Evolutionary conservation across 1,139 yeast genomes (phyloP).

Genomic region (Lodderomyces elongisporus): DNA sequence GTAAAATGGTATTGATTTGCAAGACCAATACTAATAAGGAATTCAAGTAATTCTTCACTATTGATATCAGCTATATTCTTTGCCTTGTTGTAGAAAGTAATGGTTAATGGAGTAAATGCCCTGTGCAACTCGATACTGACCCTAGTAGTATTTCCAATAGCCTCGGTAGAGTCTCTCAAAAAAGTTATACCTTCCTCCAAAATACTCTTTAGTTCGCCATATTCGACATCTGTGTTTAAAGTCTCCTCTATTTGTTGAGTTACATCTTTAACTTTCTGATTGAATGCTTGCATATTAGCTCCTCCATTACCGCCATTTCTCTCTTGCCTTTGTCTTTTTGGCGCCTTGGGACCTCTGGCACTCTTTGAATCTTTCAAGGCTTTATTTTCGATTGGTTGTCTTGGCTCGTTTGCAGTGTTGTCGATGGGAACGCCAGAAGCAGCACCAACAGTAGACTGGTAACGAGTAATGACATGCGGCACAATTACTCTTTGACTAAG

Average conservation of each 20-base stretch:
- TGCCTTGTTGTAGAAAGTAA: constrained; percentile 18
- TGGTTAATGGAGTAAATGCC: constrained; percentile 26
- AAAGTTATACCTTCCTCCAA: constrained; percentile 41
- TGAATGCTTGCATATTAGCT: no score
- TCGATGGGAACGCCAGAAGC: no score
- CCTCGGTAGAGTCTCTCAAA: constrained; percentile 27
- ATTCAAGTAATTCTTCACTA: constrained; percentile 25
- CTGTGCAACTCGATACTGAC: no score
- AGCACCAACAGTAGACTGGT: no score
- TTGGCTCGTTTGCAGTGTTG: no score
- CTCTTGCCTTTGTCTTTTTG: no score
- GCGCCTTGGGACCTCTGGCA: no score
- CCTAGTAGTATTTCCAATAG: constrained; percentile 21
- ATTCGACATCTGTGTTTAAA: constrained; percentile 18
- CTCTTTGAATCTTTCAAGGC: not conserved
- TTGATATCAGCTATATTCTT: constrained; percentile 7
- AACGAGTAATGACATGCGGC: no score
- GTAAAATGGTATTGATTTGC: constrained; percentile 33
- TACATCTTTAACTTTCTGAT: constrained; percentile 32
- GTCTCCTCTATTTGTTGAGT: constrained; percentile 27
- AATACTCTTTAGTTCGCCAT: constrained; percentile 32
- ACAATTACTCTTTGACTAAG: no score
- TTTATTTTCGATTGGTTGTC: not conserved
- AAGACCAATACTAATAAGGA: constrained; percentile 24
- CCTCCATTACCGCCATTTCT: no score